phyloP scores from a whole-genome alignment of 495 filamentous ascomycete species.

The Penicillium angulare region DNA sequence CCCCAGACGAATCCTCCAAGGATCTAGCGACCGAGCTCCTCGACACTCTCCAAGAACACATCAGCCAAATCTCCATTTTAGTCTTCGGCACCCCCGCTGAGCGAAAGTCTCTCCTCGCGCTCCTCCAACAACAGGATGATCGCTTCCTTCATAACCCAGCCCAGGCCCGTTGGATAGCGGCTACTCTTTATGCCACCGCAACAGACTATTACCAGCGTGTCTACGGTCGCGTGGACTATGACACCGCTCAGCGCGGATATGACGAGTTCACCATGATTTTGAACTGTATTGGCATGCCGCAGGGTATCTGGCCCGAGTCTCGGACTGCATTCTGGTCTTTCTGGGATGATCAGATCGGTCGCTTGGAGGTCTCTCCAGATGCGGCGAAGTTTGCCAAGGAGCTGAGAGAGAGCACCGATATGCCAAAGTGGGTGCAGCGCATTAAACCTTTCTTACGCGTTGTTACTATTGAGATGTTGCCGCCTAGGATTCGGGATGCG shows the following conservation, averaged over 20 bases:
- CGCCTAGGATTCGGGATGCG: conserved; percentile 33
- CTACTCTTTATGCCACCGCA: conserved; percentile 41
- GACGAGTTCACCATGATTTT: conserved; percentile 35
- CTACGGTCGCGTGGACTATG: conserved; percentile 36
- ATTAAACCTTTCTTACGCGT: conserved; percentile 35
- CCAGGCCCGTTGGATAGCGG: conserved; percentile 37
- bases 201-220: conserved; percentile 46
- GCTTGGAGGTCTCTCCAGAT: conserved; percentile 30
- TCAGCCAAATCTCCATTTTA: conserved; percentile 40
- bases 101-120: conserved; percentile 30
- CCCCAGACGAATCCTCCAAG: conserved; percentile 13
- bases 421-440: conserved; percentile 35
- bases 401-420: conserved; percentile 23
- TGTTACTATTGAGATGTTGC: conserved; percentile 42
- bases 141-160: conserved; percentile 26
- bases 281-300: conserved; percentile 25
- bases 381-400: conserved; percentile 35
- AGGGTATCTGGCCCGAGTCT: conserved; percentile 32
- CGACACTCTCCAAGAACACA: conserved; percentile 31
- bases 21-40: conserved; percentile 34
- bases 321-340: conserved; percentile 40
- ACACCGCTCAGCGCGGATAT: conserved; percentile 38
- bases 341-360: conserved; percentile 38
- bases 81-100: conserved; percentile 38
- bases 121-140: conserved; percentile 23